Evolutionary conservation across 805 yeast species (phyloP), one percentile per base, ranked within the genome.

Genomic region (Candida xiaguanensis): DNA sequence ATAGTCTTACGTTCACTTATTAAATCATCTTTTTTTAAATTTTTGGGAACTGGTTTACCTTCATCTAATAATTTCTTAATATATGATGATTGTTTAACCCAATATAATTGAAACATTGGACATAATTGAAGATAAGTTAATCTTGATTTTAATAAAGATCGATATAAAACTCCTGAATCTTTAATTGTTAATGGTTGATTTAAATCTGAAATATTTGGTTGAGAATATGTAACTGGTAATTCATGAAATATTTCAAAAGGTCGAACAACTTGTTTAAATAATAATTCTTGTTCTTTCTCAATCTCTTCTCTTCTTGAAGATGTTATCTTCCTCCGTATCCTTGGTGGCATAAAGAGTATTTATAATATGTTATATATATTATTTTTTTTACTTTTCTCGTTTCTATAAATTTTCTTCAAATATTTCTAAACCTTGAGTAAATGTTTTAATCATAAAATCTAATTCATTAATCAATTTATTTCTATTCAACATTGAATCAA

Each of bases 71-170:
- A 56, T 44, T 56, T 70, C 56, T 65, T 77, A 40, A 70, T 72
- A 45, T 80, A 74, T 39, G 80, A 59, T 42, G 79, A 74, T 38
- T 82, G 84, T 44, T 84, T 78, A 6, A 82, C 72, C 96, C 97
- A 91, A 50, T 80, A 87, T 34, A 83, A 68, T 43, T 77, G 78
- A 52, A 91, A 89, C 73, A 88, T 77, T 70, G 59, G 80, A 53
- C 44, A 82, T 56, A 85, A 86, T 76, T 30, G 80, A 67, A 65
- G 48, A 41, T 65, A 66, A 7, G 59, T 61, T 46, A 73, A 74
- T 26, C 98, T 67, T 0, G 97, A 90, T 27, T 77, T 75, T 52
- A 84, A 72, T 39, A 90, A 59, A 0, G 96, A 80, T 22, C 78
- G 72, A 52, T 84, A 83, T 7, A 85, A 55, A 0, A 83, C 83